Percentiles rank a stretch among this genome's conserved stretches.
phyloP scores from a whole-genome alignment of 768 basidiomycete genomes.

The Tylopilus balloui region DNA sequence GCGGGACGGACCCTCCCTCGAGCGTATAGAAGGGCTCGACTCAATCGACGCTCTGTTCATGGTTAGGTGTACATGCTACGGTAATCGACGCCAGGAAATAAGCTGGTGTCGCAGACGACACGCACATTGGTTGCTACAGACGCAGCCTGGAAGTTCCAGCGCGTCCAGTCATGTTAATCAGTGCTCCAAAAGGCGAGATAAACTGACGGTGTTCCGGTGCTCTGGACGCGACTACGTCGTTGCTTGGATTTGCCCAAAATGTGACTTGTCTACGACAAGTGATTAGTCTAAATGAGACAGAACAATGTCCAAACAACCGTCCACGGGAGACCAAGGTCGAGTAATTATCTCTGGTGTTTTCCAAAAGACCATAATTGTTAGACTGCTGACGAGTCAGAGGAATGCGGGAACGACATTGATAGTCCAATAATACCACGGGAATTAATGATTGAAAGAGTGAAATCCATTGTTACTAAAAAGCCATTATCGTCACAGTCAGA shows the following conservation, averaged over 20 bases:
- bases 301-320: not conserved
- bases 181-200: too few relatives aligned
- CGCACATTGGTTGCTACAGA: constrained; percentile 67
- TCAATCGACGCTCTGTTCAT: constrained; percentile 15
- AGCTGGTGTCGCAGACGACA: not conserved
- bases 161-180: too few relatives aligned
- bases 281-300: not conserved
- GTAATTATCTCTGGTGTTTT: not conserved
- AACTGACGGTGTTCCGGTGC: too few relatives aligned
- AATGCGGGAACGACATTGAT: not conserved
- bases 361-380: not conserved
- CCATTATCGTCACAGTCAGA: not conserved
- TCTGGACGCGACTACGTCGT: too few relatives aligned
- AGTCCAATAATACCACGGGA: not conserved
- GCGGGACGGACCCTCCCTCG: constrained; percentile 86
- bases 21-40: constrained; percentile 65
- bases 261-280: not conserved
- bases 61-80: too few relatives aligned
- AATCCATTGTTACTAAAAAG: not conserved
- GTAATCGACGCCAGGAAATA: too few relatives aligned
- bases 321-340: not conserved
- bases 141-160: constrained; percentile 88
- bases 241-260: not conserved
- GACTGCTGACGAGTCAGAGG: not conserved
- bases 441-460: constrained; percentile 32